phyloP scores from a whole-genome alignment of 257 asterid species.

The Solanum dulcamara region DNA sequence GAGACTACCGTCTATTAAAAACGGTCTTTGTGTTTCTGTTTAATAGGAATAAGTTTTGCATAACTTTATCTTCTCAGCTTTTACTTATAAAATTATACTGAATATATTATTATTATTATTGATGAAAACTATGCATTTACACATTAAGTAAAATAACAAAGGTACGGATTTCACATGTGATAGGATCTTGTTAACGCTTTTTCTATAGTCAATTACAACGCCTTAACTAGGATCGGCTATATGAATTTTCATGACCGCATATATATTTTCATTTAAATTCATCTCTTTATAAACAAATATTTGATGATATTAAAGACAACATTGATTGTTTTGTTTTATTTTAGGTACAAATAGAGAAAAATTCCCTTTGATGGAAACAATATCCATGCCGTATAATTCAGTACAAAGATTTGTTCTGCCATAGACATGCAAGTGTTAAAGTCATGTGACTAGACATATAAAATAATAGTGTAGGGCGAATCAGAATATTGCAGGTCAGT shows the following conservation, averaged over 20 bases:
- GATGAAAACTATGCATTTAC: background rate
- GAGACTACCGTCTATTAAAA: background rate
- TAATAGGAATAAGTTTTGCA: background rate
- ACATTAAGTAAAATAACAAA: background rate
- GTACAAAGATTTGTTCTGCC: conserved; percentile 7
- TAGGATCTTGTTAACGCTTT: background rate
- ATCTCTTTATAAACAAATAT: background rate
- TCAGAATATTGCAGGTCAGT: background rate
- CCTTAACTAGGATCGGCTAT: background rate
- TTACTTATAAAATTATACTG: background rate
- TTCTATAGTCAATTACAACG: background rate
- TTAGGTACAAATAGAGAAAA: background rate
- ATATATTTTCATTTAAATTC: background rate
- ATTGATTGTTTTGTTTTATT: background rate
- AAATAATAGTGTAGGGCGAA: background rate
- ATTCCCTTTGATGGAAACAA: conserved; percentile 4
- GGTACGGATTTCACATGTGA: background rate
- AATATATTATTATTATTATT: background rate
- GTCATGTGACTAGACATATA: background rate
- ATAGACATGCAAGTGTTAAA: background rate
- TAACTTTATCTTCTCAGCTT: accelerated
- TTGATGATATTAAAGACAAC: background rate
- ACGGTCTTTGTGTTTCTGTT: background rate
- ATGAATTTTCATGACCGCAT: background rate
- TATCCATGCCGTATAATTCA: background rate